Base-by-base conservation (phyloP, 306 rosid genomes). In the Carpinus fangiana region DNA sequence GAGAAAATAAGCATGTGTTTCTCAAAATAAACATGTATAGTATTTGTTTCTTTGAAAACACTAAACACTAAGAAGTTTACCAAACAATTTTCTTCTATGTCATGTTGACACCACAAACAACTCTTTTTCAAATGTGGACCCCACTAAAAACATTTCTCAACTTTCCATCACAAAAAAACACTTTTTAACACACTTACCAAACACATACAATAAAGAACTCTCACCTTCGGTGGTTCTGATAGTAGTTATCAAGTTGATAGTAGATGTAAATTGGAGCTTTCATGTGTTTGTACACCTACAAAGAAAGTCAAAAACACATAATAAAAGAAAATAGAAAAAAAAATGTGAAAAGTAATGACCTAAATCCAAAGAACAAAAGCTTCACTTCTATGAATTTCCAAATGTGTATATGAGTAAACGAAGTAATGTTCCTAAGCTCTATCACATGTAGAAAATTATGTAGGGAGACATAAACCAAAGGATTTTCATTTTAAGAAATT, bases 201-300 rank as follows among this genome's bases (percentile, higher is more conserved):
- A 50, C 79, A 50, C 79, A 34, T 73, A 76, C 64, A 69, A 59
- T 26, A 54, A 78, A 81, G 80, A 82, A 51, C 53, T 55, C 86
- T 88, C 82, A 95, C 98, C 98, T 82, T 60, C 98, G 90, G 75
- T 95, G 98, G 87, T 91, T 95, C 75, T 95, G 98, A 87, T 90
- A 95, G 88, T 84, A 95, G 90, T 95, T 90, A 86, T 95, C 97
- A 76, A 92, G 97, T 73, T 95, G 98, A 79, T 92, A 95, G 81
- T 95, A 95, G 75, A 92, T 80, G 76, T 87, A 85, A 84, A 92
- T 88, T 10, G 98, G 98, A 55, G 98, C 97, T 88, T 82, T 92
- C 97, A 95, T 95, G 54, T 81, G 81, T 86, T 81, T 92, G 83
- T 80, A 77, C 71, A 95, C 91, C 98, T 95, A 74, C 55, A 84